Evolutionary conservation across 352 stramenopile genomes (phyloP).

Genomic region (Pythium coloratum): DNA sequence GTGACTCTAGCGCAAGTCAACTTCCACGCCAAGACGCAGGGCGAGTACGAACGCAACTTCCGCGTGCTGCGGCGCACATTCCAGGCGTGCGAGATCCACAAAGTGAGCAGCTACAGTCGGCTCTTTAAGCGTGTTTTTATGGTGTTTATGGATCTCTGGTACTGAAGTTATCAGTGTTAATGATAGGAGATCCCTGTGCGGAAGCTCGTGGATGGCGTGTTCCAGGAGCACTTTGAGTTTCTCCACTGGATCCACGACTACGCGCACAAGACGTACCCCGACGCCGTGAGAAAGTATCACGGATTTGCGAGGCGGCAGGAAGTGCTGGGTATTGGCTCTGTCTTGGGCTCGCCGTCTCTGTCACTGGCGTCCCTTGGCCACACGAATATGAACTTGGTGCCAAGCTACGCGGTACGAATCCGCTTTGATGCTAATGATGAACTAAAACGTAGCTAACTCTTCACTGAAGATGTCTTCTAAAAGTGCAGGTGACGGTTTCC

Average conservation of each 20-base stretch:
- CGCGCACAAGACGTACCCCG: conserved; percentile 67
- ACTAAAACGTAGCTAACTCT: neutral
- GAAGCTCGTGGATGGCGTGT: conserved; percentile 68
- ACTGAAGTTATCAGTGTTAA: neutral
- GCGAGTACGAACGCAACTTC: conserved; percentile 71
- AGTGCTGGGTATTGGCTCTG: conserved; percentile 22
- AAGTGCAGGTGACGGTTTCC: neutral
- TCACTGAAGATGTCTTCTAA: conserved; percentile 19
- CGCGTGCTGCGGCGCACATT: conserved; percentile 53
- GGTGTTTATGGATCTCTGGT: neutral
- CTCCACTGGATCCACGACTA: conserved; percentile 83
- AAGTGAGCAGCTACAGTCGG: conserved; percentile 31
- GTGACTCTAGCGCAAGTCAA: conserved; percentile 55
- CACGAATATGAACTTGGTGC: conserved; percentile 63
- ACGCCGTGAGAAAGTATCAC: conserved; percentile 53
- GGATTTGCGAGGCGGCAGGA: conserved; percentile 59
- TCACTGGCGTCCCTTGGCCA: conserved; percentile 33
- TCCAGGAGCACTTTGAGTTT: conserved; percentile 85
- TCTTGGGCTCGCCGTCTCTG: conserved; percentile 14
- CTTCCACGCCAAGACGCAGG: conserved; percentile 50
- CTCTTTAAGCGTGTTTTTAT: neutral
- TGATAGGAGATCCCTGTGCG: conserved; percentile 59
- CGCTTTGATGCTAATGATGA: neutral
- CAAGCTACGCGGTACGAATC: conserved; percentile 45
- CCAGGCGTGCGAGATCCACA: conserved; percentile 60